Conservation (phyloP, 331 rosid species). For the Stylosanthes scabra region DNA sequence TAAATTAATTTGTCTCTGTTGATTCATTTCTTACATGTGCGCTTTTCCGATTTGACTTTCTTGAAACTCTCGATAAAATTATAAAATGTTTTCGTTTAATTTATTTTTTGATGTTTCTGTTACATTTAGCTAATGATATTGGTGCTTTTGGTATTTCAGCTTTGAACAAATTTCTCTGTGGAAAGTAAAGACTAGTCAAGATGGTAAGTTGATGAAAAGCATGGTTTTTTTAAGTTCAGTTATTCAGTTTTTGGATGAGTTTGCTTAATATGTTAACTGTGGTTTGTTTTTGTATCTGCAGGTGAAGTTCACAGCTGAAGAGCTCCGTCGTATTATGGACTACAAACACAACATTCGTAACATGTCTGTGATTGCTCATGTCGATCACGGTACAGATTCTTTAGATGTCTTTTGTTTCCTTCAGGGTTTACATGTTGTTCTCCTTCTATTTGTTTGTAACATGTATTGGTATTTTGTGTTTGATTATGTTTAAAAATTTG, state of each 20-base stretch:
- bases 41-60: no score
- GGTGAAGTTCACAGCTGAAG: slow-evolving; percentile 96
- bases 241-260: background rate
- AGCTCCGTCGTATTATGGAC: slow-evolving; percentile 87
- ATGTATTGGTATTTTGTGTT: background rate
- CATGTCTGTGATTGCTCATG: slow-evolving; percentile 96
- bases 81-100: no score
- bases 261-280: background rate
- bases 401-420: background rate
- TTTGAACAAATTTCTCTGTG: no score
- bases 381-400: slow-evolving; percentile 71
- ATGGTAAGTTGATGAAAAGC: slow-evolving; percentile 18
- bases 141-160: background rate
- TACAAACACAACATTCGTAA: slow-evolving; percentile 80
- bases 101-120: no score
- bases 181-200: background rate
- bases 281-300: slow-evolving; percentile 40
- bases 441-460: background rate
- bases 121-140: no score
- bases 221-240: background rate
- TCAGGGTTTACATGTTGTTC: background rate
- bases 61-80: no score
- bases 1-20: no score
- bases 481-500: background rate
- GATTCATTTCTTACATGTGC: no score